These are phyloP conservation scores for Hymenoscyphus fructigenus DNA, from an alignment of 2,329 filamentous ascomycete species.

Conservation along the genomic window DNA sequence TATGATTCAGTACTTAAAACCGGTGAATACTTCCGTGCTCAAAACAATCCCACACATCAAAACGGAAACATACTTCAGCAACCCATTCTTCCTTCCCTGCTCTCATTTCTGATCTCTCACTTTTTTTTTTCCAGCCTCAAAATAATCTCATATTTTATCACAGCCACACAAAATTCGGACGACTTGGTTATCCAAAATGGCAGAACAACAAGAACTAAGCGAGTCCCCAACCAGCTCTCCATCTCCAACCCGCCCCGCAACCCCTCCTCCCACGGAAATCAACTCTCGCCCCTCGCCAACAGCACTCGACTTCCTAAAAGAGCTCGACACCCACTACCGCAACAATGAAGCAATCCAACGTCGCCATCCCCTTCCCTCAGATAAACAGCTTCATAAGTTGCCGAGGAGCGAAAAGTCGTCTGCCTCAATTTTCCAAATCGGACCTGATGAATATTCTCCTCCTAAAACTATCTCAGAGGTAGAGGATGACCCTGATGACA, in stretches of 20 bases:
- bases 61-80: background rate
- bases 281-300: background rate
- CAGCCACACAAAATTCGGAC: too few relatives aligned
- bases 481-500: background rate
- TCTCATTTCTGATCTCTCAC: too few relatives aligned
- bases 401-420: background rate
- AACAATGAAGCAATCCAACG: too few relatives aligned
- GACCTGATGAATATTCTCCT: background rate
- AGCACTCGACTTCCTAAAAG: background rate
- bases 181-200: background rate
- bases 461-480: background rate
- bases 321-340: background rate
- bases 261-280: background rate
- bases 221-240: background rate
- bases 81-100: too few relatives aligned
- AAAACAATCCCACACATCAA: constrained; percentile 1
- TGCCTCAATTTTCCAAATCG: background rate
- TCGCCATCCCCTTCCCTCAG: too few relatives aligned
- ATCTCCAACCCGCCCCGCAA: too few relatives aligned
- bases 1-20: background rate
- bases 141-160: too few relatives aligned
- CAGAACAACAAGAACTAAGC: background rate
- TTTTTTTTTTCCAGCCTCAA: too few relatives aligned
- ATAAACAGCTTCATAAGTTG: too few relatives aligned
- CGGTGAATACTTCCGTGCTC: background rate